Percentiles rank a stretch among this genome's conserved stretches.
phyloP scores from a whole-genome alignment of 2,329 filamentous ascomycete species.

The Sclerotinia sclerotiorum region DNA sequence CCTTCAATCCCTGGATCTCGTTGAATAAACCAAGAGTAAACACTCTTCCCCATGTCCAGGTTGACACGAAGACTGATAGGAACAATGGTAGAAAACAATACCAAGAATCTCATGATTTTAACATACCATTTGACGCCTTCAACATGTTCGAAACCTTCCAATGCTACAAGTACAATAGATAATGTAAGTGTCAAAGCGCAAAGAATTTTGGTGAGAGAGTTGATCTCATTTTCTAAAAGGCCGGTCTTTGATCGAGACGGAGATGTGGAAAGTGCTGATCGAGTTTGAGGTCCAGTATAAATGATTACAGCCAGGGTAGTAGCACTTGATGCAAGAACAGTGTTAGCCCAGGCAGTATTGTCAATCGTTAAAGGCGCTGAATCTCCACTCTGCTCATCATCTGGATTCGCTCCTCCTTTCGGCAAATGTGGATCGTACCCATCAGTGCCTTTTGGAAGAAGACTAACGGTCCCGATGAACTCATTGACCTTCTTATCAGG shows the following conservation, averaged over 20 bases:
- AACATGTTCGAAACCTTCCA: slow-evolving; percentile 75
- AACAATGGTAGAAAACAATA: slow-evolving; percentile 98
- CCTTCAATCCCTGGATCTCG: slow-evolving; percentile 85
- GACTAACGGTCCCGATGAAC: slow-evolving; percentile 84
- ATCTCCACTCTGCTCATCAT: slow-evolving; percentile 44
- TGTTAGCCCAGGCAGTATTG: slow-evolving; percentile 98
- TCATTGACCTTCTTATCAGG: slow-evolving; percentile 94
- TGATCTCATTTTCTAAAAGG: slow-evolving; percentile 92
- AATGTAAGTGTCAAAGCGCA: slow-evolving; percentile 84
- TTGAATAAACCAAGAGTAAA: slow-evolving; percentile 95
- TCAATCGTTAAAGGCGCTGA: slow-evolving; percentile 84
- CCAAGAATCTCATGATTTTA: slow-evolving; percentile 96
- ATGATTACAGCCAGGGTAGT: slow-evolving; percentile 85
- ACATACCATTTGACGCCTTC: slow-evolving; percentile 81
- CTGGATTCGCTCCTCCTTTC: slow-evolving; percentile 25
- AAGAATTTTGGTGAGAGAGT: slow-evolving; percentile 92
- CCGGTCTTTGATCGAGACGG: slow-evolving; percentile 92
- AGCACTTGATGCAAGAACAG: slow-evolving; percentile 89
- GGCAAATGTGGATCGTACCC: slow-evolving; percentile 49
- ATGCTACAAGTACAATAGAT: slow-evolving; percentile 82
- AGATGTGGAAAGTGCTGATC: slow-evolving; percentile 89
- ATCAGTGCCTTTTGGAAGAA: slow-evolving; percentile 57
- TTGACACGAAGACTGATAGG: slow-evolving; percentile 96
- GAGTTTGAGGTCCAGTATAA: slow-evolving; percentile 92
- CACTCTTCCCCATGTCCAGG: slow-evolving; percentile 93